Base-by-base conservation (phyloP, 176 grass and related monocot species). In the Oryza rufipogon region DNA sequence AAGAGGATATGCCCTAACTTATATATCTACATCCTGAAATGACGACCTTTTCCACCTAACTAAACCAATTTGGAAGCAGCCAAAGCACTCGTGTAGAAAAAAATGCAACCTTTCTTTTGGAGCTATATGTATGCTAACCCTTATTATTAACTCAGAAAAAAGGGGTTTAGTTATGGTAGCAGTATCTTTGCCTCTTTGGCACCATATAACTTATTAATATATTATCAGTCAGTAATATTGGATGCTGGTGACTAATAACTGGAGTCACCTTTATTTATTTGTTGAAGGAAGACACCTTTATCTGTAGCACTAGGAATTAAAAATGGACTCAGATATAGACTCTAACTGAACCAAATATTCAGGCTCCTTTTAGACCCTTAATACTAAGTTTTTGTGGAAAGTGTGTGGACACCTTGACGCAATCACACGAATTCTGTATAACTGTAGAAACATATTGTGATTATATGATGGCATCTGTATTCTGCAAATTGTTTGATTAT, bases 401-500 rank as follows among this genome's bases (percentile, higher is more conserved):
- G 32, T 69, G 64, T 56, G 64, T 10, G 38, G 15, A 44, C 22
- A 61, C 10, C 48, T 46, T 23, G 34, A 36, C 38, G 34, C 2
- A 64, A 72, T 46, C 52, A 79, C 30, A 56, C 14, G 7, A 85
- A 68, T 64, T 12, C 30, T 22, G 33, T 71, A 25, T 76, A 33
- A 78, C 66, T 47, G 56, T 38, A 28, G 11, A 60, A 58, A 78
- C 3, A 42, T 79, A 17, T 74, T 79, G 51, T 72, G 7, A 39
- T 38, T 48, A 77, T 78, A 84, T 56, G 72, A 90, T 42, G 70
- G 33, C 14, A 81, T 86, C 39, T 49, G 23, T 63, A 83, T 78
- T 74, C 32, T 73, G 52, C 25, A 68, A 74, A 84, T 34, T 64
- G 30, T 34, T 75, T 78, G 11, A 23, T 56, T 20, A 82, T 34